Evolutionary conservation across 2,329 filamentous ascomycete genomes (phyloP).

Genomic region (Aureobasidium zeae): DNA sequence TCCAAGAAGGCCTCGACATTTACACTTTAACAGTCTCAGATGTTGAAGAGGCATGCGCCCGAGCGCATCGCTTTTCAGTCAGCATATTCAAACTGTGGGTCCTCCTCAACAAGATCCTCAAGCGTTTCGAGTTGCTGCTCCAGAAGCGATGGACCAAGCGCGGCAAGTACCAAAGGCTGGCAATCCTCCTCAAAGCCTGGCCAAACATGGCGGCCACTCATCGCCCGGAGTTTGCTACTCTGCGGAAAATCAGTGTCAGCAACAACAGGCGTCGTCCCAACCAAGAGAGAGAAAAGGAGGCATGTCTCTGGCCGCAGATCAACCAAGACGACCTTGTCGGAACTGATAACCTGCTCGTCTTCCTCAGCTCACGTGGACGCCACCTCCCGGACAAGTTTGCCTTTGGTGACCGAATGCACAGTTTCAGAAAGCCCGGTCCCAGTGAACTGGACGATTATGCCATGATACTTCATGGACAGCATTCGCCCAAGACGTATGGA

Average conservation of each 20-base stretch:
- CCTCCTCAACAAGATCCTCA: slow-evolving; percentile 35
- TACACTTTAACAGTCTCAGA: slow-evolving; percentile 17
- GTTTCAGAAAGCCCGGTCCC: not conserved
- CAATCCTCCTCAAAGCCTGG: slow-evolving; percentile 41
- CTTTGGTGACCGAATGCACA: slow-evolving; percentile 34
- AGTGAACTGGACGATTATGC: slow-evolving; percentile 19
- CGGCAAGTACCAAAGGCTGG: slow-evolving; percentile 36
- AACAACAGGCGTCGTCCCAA: slow-evolving; percentile 18
- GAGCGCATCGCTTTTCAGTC: slow-evolving; percentile 20
- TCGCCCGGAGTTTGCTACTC: slow-evolving; percentile 42
- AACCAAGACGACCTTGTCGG: slow-evolving; percentile 48
- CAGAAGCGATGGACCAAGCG: slow-evolving; percentile 49
- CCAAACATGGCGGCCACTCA: slow-evolving; percentile 42
- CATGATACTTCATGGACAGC: slow-evolving; percentile 22
- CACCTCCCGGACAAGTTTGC: slow-evolving; percentile 40
- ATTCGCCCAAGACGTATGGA: slow-evolving; percentile 25
- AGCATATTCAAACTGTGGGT: slow-evolving; percentile 32
- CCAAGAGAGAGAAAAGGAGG: slow-evolving; percentile 20
- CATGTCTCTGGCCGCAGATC: slow-evolving; percentile 46
- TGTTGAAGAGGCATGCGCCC: slow-evolving; percentile 20
- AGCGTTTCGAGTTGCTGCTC: slow-evolving; percentile 44
- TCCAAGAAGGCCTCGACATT: slow-evolving; percentile 19
- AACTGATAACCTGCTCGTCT: slow-evolving; percentile 37
- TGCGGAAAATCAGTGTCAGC: slow-evolving; percentile 22
- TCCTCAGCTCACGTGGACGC: slow-evolving; percentile 46